Percentiles rank a stretch among this genome's conserved stretches.
These are phyloP conservation scores for Steccherinum ochraceum DNA, from an alignment of 768 basidiomycete species.

Conservation along the genomic window DNA sequence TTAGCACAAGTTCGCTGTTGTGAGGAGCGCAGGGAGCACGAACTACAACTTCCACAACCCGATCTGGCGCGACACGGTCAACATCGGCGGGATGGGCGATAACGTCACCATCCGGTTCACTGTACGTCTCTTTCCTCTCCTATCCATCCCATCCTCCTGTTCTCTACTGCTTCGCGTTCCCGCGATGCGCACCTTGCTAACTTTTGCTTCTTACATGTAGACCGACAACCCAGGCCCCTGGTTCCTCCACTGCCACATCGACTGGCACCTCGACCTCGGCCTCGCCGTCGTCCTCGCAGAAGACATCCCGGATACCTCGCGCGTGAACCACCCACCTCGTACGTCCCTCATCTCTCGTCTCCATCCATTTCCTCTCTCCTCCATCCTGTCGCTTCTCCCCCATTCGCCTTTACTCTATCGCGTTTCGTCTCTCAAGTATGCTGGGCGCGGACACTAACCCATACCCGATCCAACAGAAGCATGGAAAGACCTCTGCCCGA, in stretches of 20 bases:
- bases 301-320: conserved; percentile 10
- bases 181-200: too few relatives aligned
- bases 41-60: conserved; percentile 32
- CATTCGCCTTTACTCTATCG: too few relatives aligned
- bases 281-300: conserved; percentile 37
- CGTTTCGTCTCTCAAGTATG: too few relatives aligned
- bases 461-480: too few relatives aligned
- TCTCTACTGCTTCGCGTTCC: too few relatives aligned
- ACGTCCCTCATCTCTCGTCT: too few relatives aligned
- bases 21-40: conserved; percentile 27
- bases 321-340: conserved; percentile 6
- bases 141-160: not conserved
- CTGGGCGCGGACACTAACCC: too few relatives aligned
- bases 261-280: conserved; percentile 43
- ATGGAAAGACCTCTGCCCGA: conserved; percentile 1
- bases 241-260: conserved; percentile 39
- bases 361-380: not conserved
- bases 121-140: conserved; percentile 6
- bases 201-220: too few relatives aligned
- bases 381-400: too few relatives aligned
- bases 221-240: conserved; percentile 22
- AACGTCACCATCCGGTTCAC: conserved; percentile 23
- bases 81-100: conserved; percentile 16
- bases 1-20: conserved; percentile 34
- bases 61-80: conserved; percentile 25